These are phyloP conservation scores for Mycena maculata DNA, from an alignment of 768 basidiomycete genomes.

Conservation along the genomic window DNA sequence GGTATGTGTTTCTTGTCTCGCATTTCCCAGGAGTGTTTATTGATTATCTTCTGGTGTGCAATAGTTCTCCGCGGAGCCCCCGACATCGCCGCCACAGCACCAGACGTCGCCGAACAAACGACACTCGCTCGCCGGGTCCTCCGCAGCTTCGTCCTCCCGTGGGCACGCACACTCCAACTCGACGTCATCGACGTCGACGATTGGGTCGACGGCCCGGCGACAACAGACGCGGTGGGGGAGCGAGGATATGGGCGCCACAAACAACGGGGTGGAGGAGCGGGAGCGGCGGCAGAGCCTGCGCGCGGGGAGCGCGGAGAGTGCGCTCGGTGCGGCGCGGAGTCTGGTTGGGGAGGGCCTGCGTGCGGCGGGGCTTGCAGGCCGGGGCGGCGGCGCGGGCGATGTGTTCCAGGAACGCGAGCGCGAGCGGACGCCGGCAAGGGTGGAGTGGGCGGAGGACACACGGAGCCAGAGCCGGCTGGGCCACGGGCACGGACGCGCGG, in stretches of 20 bases:
- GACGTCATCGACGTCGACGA: conserved; percentile 32
- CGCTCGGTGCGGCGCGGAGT: conserved; percentile 63
- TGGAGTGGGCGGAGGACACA: conserved; percentile 39
- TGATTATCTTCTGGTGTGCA: neutral
- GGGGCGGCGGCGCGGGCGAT: conserved; percentile 24
- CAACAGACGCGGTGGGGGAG: conserved; percentile 68
- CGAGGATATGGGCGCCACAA: conserved; percentile 50
- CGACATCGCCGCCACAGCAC: conserved; percentile 30
- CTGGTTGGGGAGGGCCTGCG: conserved; percentile 76
- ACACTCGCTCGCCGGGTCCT: conserved; percentile 38
- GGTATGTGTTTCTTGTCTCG: conserved; percentile 7
- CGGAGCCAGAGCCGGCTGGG: conserved; percentile 35
- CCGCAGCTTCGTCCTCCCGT: conserved; percentile 42
- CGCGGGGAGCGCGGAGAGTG: conserved; percentile 79
- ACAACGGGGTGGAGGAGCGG: conserved; percentile 12
- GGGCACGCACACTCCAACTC: conserved; percentile 40
- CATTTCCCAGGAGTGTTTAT: neutral
- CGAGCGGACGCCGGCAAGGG: conserved; percentile 40
- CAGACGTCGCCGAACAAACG: conserved; percentile 33
- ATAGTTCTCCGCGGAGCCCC: conserved; percentile 28
- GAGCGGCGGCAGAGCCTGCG: conserved; percentile 69
- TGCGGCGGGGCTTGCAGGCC: conserved; percentile 68
- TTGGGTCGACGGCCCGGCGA: conserved; percentile 26
- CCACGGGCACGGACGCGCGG: conserved; percentile 48
- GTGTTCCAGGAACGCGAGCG: conserved; percentile 21